Base-by-base conservation (phyloP, 805 yeast species). In the Candida berthetii region DNA sequence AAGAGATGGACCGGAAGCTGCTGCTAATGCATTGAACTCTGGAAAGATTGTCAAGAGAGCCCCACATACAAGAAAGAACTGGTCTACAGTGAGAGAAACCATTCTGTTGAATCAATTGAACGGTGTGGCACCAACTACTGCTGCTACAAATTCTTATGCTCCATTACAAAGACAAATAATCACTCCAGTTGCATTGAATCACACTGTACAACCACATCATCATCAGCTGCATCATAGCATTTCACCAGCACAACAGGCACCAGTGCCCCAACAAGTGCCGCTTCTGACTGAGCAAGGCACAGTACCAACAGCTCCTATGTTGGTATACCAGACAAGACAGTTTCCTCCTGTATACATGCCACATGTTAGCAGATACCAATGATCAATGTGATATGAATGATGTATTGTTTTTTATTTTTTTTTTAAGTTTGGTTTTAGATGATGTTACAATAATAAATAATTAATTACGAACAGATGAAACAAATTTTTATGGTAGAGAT, bases 1-100 rank as follows among this genome's bases (percentile, higher is more conserved):
- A 53, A 69, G 49, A 17, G 57, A 53, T n/a, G 60, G 60, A 1
- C 53, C 58, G 3, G 52, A 45, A 31, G 60, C 60, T 10, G 60
- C 60, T 15, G 54, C 56, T 2, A 39, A 43, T 28, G 57, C 55
- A 5, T 45, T 54, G 16, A 48, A 42, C 22, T 45, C 43, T 6
- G 39, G 41, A 8, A 41, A 44, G 15, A 33, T 41, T 2, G 27
- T 27, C 3, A 48, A 44, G 27, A 42, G 38, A 28, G 13, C 44
- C 3, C 16, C 38, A 9, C 42, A 41, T 35, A 39, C 43, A 43
- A 35, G 41, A 35, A 22, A 20, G 18, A n/a, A 60, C 45, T 66
- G 52, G 43, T 55, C 50, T 37, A 31, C 9, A 3, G 16, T 16
- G 9, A 8, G 19, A 31, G 19, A 31, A 16, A 27, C 29, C 8